Percentiles rank a stretch among this genome's conserved stretches.
These are phyloP conservation scores for Stemphylium lycopersici DNA, from an alignment of 2,329 filamentous ascomycete genomes.

Conservation along the genomic window DNA sequence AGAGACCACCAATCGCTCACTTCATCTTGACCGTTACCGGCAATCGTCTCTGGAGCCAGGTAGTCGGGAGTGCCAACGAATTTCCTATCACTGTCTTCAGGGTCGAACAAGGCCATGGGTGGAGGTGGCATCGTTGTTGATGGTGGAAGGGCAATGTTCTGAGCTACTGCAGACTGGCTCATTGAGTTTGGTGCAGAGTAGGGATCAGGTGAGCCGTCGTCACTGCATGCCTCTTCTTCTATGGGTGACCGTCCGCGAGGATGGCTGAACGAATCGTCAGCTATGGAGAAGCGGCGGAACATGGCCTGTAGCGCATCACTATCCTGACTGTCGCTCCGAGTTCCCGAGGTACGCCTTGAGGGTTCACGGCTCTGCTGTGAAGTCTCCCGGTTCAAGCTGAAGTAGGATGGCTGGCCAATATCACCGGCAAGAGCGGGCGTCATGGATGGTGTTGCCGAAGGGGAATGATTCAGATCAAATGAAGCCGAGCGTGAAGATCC, in stretches of 20 bases:
- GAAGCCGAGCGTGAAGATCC: slow-evolving; percentile 92
- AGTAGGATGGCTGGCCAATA: slow-evolving; percentile 89
- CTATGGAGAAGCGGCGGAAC: slow-evolving; percentile 71
- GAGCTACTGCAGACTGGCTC: slow-evolving; percentile 59
- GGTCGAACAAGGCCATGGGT: slow-evolving; percentile 92
- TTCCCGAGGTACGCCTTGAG: slow-evolving; percentile 72
- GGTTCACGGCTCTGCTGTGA: slow-evolving; percentile 65
- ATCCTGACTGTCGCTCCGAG: slow-evolving; percentile 89
- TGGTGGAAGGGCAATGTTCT: slow-evolving; percentile 65
- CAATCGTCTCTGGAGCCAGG: slow-evolving; percentile 94
- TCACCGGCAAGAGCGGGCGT: slow-evolving; percentile 74
- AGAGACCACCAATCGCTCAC: slow-evolving; percentile 99
- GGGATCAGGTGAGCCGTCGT: slow-evolving; percentile 78
- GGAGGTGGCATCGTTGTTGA: slow-evolving; percentile 83
- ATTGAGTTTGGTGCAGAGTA: slow-evolving; percentile 66
- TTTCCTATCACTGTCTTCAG: slow-evolving; percentile 86
- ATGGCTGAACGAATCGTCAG: slow-evolving; percentile 53
- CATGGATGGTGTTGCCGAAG: slow-evolving; percentile 83
- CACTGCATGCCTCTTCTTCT: slow-evolving; percentile 76
- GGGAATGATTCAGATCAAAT: slow-evolving; percentile 84
- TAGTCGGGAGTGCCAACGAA: slow-evolving; percentile 99
- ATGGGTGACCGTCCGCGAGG: slow-evolving; percentile 63
- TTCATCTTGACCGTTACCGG: slow-evolving; percentile 92
- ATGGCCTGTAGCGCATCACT: slow-evolving; percentile 85
- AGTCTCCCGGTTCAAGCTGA: slow-evolving; percentile 72